phyloP scores from a whole-genome alignment of 164 flowering plant species.

The Chloranthus sessilifolius region DNA sequence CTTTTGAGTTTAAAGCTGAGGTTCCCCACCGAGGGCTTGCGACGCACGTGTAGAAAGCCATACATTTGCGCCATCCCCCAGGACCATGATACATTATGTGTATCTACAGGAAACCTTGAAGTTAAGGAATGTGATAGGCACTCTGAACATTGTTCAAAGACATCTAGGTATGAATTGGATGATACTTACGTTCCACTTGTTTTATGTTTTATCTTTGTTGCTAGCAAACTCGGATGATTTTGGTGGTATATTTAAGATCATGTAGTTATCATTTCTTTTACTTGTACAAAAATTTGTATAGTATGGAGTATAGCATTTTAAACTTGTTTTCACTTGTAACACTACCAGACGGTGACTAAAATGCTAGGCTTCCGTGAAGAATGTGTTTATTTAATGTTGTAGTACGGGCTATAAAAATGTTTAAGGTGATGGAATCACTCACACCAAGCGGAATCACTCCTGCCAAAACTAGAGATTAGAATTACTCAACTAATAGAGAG shows the following conservation, averaged over 20 bases:
- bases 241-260: neutral
- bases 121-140: slow-evolving; percentile 35
- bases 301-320: neutral
- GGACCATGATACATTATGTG: slow-evolving; percentile 36
- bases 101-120: slow-evolving; percentile 43
- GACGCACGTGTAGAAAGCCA: slow-evolving; percentile 27
- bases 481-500: no score
- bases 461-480: no score
- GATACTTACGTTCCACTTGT: neutral
- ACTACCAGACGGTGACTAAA: neutral
- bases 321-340: neutral
- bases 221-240: neutral
- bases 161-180: slow-evolving; percentile 37
- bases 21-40: slow-evolving; percentile 18
- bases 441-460: no score
- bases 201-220: neutral
- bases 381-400: no score
- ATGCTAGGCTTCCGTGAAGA: no score
- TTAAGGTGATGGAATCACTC: no score
- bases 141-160: slow-evolving; percentile 35
- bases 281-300: neutral
- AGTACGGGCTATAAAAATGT: no score
- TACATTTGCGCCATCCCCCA: slow-evolving; percentile 12
- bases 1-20: slow-evolving; percentile 21
- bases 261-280: neutral